Evolutionary conservation across 495 filamentous ascomycete species (phyloP), one percentile per base, ranked within the genome.

Genomic region (Penicillium longicatenatum): DNA sequence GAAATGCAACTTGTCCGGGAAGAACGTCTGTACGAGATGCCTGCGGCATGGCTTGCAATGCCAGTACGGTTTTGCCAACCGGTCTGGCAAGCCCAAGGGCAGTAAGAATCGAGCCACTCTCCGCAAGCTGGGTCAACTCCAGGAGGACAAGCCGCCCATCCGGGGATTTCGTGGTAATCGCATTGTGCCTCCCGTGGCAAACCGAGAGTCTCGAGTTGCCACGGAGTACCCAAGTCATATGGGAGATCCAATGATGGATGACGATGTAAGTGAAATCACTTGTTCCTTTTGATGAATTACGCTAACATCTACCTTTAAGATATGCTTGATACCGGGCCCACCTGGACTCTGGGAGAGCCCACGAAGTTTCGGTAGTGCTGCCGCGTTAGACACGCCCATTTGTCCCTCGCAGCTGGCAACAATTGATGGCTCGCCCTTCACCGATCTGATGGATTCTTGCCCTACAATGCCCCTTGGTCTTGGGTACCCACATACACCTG

Each of bases 81-180:
- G 76, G 20, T 77, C 76, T 11, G 76, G 76, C 8, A 79, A 79
- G 54, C 76, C 76, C 17, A 79, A 79, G 54, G 76, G 76, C 8
- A 79, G 75, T 57, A 79, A 79, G 50, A 79, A 79, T 53, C 67
- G 74, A 47, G 72, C 76, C 1, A 79, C 76, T 9, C 57, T 79
- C 14, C 67, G 71, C 58, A 77, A 77, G 42, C 39, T 79, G 21
- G 76, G 74, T 6, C 71, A 76, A 50, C 61, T 79, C 19, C 73
- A 75, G 47, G 70, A 75, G 42, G 66, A 67, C 2, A 71, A 73
- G 48, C 51, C 64, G 14, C 44, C 64, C 1, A 61, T 63, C 41
- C 64, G 64, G 14, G 62, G 62, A 8, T 63, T 60, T 31, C 66
- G 64, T 50, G 52, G 48, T 16, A 62, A 51, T 55, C 64, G 61